phyloP scores from a whole-genome alignment of 2,329 filamentous ascomycete genomes.

The Beauveria sp. region DNA sequence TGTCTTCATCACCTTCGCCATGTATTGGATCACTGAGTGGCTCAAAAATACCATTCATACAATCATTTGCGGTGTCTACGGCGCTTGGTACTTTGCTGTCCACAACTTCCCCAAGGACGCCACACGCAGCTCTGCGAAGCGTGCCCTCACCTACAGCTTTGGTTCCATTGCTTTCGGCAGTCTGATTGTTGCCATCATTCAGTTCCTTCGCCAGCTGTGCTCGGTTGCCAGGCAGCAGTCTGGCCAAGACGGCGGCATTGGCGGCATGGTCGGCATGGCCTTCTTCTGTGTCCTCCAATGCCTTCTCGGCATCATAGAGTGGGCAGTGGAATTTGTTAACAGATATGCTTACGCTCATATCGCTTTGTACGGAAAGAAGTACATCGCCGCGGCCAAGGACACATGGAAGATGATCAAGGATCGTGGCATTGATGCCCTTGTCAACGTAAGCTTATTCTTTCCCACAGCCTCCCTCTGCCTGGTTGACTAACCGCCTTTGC shows the following conservation, averaged over 20 bases:
- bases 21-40: slow-evolving; percentile 91
- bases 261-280: slow-evolving; percentile 58
- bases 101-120: slow-evolving; percentile 65
- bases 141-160: slow-evolving; percentile 83
- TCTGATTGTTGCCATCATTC: slow-evolving; percentile 78
- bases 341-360: slow-evolving; percentile 91
- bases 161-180: slow-evolving; percentile 85
- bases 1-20: slow-evolving; percentile 82
- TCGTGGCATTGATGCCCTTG: slow-evolving; percentile 80
- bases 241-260: slow-evolving; percentile 61
- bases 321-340: slow-evolving; percentile 84
- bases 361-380: slow-evolving; percentile 83
- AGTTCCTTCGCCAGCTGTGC: slow-evolving; percentile 73
- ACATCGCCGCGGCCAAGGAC: slow-evolving; percentile 78
- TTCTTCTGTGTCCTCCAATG: slow-evolving; percentile 71
- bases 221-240: slow-evolving; percentile 62
- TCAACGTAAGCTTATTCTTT: slow-evolving; percentile 47
- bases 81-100: slow-evolving; percentile 82
- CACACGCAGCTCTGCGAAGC: slow-evolving; percentile 74
- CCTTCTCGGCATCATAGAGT: slow-evolving; percentile 69
- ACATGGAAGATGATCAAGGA: slow-evolving; percentile 90
- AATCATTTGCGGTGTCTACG: slow-evolving; percentile 81
- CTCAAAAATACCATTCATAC: slow-evolving; percentile 90
- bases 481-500: slow-evolving; percentile 12
- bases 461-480: too few relatives aligned